phyloP scores from a whole-genome alignment of 352 stramenopile genomes.

The Phytophthora citricola region DNA sequence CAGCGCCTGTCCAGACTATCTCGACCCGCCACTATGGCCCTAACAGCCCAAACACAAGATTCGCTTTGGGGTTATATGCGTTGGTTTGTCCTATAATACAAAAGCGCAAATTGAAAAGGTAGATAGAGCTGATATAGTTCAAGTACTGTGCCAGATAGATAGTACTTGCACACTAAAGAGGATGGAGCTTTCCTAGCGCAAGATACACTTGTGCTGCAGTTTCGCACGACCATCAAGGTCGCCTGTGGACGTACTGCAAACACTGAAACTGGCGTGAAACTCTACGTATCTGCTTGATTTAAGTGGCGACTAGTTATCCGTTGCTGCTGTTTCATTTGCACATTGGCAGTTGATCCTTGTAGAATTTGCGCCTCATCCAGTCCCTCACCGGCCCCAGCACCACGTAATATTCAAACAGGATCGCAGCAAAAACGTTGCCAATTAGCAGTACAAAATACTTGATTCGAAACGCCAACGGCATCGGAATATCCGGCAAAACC shows the following conservation, averaged over 20 bases:
- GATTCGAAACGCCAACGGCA: slow-evolving; percentile 47
- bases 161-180: no score
- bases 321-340: slow-evolving; percentile 27
- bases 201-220: no score
- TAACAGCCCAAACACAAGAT: neutral
- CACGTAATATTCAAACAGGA: slow-evolving; percentile 52
- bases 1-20: slow-evolving; percentile 1
- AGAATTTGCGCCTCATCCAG: slow-evolving; percentile 55
- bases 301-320: neutral
- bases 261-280: no score
- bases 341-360: slow-evolving; percentile 62
- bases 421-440: slow-evolving; percentile 41
- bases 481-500: slow-evolving; percentile 55
- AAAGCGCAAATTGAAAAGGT: no score
- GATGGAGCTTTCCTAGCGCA: no score
- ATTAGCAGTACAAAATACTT: slow-evolving; percentile 46
- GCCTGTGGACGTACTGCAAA: no score
- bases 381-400: slow-evolving; percentile 53
- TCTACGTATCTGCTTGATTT: neutral
- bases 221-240: no score
- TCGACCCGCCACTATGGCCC: neutral
- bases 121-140: no score
- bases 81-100: no score
- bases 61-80: no score
- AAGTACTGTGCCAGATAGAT: no score